Base-by-base conservation (phyloP, 495 filamentous ascomycete species). In the Penicillium odoratum region DNA sequence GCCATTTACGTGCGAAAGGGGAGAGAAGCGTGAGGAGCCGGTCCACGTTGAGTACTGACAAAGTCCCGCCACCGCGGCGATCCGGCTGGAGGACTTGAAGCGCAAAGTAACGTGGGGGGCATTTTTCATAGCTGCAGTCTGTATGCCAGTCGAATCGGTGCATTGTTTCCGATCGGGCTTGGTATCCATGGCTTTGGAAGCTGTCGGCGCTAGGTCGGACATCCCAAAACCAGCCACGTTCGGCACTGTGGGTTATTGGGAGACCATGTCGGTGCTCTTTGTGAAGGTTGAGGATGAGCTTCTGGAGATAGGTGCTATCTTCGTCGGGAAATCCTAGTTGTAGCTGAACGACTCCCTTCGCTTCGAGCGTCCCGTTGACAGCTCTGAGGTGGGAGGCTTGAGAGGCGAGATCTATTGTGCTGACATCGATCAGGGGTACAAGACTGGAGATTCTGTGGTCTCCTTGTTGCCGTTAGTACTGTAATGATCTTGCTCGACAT, bases 131-230 rank as follows among this genome's bases (percentile, higher is more conserved):
- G 38, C 74, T 74, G 36, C 73, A 73, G 49, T 78, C 75, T 25
- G 73, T 74, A 55, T 79, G 76, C 77, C 77, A 78, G n/a, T 64
- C 59, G 47, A 79, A 76, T 9, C 55, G 49, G 15, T 58, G 7
- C 47, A 60, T 65, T 6, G 74, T 76, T 51, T 76, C 70, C 3
- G 74, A 78, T 33, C 74, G 59, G 4, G 74, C 74, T 44, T 65
- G 60, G 26, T 67, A 60, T 0, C 25, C 11, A 8, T 55, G 45
- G 25, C 48, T 63, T 46, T 65, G 59, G 31, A 64, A 61, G 3
- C 5, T 51, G 0, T 10, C 25, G 15, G 34, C 28, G 15, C 56
- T 52, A 4, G 71, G 66, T 38, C 67, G 66, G 25, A 75, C 58
- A 47, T 76, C 73, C 73, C 72, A 76, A 5, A 75, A 68, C 56